Conservation (phyloP, 2,329 filamentous ascomycete species). For the Aspergillus udagawae region DNA sequence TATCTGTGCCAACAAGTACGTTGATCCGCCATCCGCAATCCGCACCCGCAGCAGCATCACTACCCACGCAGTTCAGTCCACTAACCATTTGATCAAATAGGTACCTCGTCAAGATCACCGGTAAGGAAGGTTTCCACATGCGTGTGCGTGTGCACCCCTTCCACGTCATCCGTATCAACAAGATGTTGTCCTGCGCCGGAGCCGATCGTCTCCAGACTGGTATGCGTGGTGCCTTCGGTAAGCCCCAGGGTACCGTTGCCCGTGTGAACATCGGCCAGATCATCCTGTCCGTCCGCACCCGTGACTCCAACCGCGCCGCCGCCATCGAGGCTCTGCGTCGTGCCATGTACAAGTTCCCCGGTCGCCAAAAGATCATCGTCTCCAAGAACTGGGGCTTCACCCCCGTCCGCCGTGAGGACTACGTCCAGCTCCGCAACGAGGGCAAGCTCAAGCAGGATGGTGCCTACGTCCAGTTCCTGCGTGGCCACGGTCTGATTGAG, state of each 20-base stretch:
- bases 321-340: slow-evolving; percentile 98
- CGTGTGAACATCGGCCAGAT: slow-evolving; percentile 99
- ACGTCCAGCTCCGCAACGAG: slow-evolving; percentile 89
- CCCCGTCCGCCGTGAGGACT: slow-evolving; percentile 94
- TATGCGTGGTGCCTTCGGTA: slow-evolving; percentile 99
- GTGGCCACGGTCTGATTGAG: slow-evolving; percentile 81
- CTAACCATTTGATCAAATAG: slow-evolving; percentile 26
- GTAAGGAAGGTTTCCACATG: slow-evolving; percentile 69
- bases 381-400: slow-evolving; percentile 99
- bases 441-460: slow-evolving; percentile 94
- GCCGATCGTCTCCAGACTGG: slow-evolving; percentile 99
- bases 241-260: slow-evolving; percentile 97
- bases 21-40: neutral
- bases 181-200: slow-evolving; percentile 99
- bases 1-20: slow-evolving; percentile 99
- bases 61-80: neutral
- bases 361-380: slow-evolving; percentile 99
- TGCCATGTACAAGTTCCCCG: slow-evolving; percentile 99
- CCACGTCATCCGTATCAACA: slow-evolving; percentile 99
- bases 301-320: slow-evolving; percentile 85
- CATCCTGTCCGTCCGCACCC: slow-evolving; percentile 93
- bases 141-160: slow-evolving; percentile 88
- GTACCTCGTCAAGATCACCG: slow-evolving; percentile 65
- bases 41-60: slow-evolving; percentile 18
- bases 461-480: slow-evolving; percentile 99